Percentiles rank a stretch among this genome's conserved stretches.
phyloP scores from a whole-genome alignment of 139 green algal species.

The Spirogloea muscicola region DNA sequence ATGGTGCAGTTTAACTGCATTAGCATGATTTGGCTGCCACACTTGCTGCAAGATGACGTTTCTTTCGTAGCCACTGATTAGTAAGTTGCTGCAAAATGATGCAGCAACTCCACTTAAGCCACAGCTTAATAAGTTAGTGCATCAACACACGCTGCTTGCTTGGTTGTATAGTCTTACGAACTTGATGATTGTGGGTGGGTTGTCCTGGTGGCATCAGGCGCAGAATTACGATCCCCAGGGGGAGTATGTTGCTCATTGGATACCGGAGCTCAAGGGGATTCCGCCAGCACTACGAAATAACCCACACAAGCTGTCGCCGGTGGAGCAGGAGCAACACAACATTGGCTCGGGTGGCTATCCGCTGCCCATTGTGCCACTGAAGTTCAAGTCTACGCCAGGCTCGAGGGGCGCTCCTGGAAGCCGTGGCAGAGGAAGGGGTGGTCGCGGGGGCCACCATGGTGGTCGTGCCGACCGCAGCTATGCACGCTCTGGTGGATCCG shows the following conservation, averaged over 20 bases:
- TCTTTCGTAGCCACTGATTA: background rate
- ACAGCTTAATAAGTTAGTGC: too few relatives aligned
- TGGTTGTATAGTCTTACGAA: background rate
- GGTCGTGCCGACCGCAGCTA: too few relatives aligned
- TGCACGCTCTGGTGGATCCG: too few relatives aligned
- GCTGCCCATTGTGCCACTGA: slow-evolving; percentile 35
- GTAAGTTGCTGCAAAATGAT: background rate
- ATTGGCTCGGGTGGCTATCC: slow-evolving; percentile 3
- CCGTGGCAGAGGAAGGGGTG: too few relatives aligned
- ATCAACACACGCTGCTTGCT: too few relatives aligned
- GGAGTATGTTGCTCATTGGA: slow-evolving; percentile 82
- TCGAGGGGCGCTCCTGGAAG: too few relatives aligned
- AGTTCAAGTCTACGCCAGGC: too few relatives aligned
- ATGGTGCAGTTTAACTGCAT: background rate
- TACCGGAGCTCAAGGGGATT: slow-evolving; percentile 80
- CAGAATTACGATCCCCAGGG: slow-evolving; percentile 78
- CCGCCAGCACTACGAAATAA: slow-evolving; percentile 66
- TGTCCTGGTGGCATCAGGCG: slow-evolving; percentile 1
- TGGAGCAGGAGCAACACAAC: slow-evolving; percentile 55
- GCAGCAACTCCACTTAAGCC: background rate
- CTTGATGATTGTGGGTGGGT: background rate
- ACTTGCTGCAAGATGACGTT: too few relatives aligned
- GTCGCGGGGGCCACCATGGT: too few relatives aligned
- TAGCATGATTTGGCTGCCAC: too few relatives aligned
- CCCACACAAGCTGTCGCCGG: slow-evolving; percentile 69